Percentiles rank a stretch among this genome's conserved stretches.
phyloP scores from a whole-genome alignment of 495 filamentous ascomycete species.

The Ramalina intermedia region DNA sequence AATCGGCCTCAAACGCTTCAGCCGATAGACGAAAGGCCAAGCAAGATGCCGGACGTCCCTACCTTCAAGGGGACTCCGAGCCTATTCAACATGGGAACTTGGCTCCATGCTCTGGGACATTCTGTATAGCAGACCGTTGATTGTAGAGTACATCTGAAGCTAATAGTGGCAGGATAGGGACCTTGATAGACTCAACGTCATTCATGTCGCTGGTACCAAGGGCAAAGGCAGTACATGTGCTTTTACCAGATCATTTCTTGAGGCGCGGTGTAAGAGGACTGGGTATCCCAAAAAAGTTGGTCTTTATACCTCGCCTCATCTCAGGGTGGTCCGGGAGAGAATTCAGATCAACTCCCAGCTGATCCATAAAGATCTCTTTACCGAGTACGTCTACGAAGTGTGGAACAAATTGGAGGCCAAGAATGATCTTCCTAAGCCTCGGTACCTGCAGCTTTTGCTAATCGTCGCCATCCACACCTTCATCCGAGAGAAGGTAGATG shows the following conservation, averaged over 20 bases:
- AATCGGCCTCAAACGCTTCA: background rate
- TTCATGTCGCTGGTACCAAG: conserved; percentile 38
- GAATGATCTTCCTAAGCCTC: conserved; percentile 21
- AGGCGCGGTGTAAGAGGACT: conserved; percentile 17
- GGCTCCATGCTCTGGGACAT: conserved; percentile 20
- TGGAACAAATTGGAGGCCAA: conserved; percentile 36
- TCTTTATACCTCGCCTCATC: conserved; percentile 53
- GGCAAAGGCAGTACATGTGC: conserved; percentile 39
- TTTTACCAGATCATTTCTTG: conserved; percentile 27
- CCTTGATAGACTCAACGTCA: conserved; percentile 23
- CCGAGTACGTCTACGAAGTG: conserved; percentile 49
- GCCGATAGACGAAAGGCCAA: background rate
- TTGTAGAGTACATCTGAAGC: background rate
- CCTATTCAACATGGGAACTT: conserved; percentile 18
- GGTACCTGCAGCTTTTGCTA: conserved; percentile 50
- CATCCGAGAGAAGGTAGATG: conserved; percentile 52
- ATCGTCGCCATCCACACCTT: conserved; percentile 67
- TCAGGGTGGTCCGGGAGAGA: conserved; percentile 46
- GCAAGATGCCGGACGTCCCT: conserved; percentile 6
- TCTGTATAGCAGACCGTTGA: conserved; percentile 9
- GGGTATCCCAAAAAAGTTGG: conserved; percentile 35
- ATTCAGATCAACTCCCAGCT: conserved; percentile 44
- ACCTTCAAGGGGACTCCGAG: conserved; percentile 14
- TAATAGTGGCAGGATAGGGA: conserved; percentile 9
- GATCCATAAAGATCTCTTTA: conserved; percentile 36